Evolutionary conservation across 805 yeast genomes (phyloP).

Genomic region (Brettanomyces sp.): DNA sequence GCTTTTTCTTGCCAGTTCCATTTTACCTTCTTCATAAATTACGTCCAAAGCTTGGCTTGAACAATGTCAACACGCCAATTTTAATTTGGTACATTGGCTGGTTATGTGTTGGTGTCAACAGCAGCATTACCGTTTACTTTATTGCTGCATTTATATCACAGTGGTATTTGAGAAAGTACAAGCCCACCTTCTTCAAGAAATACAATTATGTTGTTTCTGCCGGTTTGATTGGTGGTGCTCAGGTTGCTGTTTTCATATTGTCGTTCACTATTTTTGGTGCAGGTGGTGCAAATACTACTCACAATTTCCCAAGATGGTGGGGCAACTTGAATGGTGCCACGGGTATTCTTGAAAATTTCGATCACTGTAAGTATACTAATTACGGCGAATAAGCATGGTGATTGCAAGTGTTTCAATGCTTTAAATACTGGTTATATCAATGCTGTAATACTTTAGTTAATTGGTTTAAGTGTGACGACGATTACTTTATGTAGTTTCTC

Average conservation of each 20-base stretch:
- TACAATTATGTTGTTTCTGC: slow-evolving; percentile 42
- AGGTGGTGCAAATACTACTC: slow-evolving; percentile 17
- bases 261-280: slow-evolving; percentile 26
- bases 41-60: slow-evolving; percentile 22
- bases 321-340: slow-evolving; percentile 15
- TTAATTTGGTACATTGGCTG: slow-evolving; percentile 25
- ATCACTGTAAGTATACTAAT: slow-evolving; percentile 1
- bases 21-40: slow-evolving; percentile 20
- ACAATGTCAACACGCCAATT: slow-evolving; percentile 19
- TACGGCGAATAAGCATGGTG: background rate
- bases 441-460: too few species aligned
- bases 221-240: slow-evolving; percentile 39
- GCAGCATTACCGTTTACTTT: slow-evolving; percentile 22
- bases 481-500: too few species aligned
- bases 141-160: slow-evolving; percentile 19
- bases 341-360: slow-evolving; percentile 1
- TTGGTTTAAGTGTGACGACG: too few species aligned
- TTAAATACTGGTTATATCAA: too few species aligned
- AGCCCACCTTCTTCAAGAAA: slow-evolving; percentile 25
- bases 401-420: too few species aligned
- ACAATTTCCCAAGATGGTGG: slow-evolving; percentile 26
- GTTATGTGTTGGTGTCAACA: slow-evolving; percentile 25
- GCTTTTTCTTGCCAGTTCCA: slow-evolving; percentile 22
- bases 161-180: slow-evolving; percentile 18
- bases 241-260: slow-evolving; percentile 23